phyloP scores from a whole-genome alignment of 495 filamentous ascomycete species.

The Hapsidospora chrysogenum region DNA sequence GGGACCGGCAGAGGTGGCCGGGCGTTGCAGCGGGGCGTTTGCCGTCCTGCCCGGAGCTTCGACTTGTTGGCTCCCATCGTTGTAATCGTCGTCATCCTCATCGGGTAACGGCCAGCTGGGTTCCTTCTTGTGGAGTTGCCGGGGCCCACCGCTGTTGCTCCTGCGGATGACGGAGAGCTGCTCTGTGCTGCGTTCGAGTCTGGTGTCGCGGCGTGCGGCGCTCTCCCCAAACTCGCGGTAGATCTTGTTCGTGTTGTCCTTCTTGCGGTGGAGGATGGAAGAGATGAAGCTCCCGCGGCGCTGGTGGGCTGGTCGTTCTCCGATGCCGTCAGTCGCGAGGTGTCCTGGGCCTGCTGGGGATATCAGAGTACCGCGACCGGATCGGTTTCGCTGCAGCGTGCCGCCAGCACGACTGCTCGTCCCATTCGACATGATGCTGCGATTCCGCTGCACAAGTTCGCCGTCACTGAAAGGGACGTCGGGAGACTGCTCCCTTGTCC shows the following conservation, averaged over 20 bases:
- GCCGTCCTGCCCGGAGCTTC: too few relatives aligned
- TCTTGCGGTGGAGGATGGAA: constrained; percentile 29
- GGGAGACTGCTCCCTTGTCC: constrained; percentile 20
- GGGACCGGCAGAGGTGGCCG: background rate
- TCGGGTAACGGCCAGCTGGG: background rate
- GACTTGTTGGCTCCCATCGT: too few relatives aligned
- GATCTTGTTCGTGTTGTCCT: constrained; percentile 21
- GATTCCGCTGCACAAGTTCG: constrained; percentile 2
- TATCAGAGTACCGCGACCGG: background rate
- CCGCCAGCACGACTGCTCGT: background rate
- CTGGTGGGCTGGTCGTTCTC: background rate
- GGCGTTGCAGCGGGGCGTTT: background rate
- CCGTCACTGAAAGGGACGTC: constrained; percentile 13
- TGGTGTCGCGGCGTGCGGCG: constrained; percentile 31
- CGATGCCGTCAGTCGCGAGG: background rate
- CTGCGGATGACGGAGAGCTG: constrained; percentile 18
- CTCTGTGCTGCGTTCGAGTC: constrained; percentile 27
- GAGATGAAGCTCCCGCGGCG: constrained; percentile 23
- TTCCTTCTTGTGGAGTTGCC: background rate
- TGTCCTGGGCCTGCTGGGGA: background rate
- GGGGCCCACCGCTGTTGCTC: background rate
- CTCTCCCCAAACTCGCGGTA: constrained; percentile 27
- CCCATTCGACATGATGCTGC: background rate
- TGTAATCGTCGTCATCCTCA: background rate
- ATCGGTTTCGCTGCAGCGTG: background rate